A percentile compares a stretch with the other conserved stretches of the same genome.
These are phyloP conservation scores for Russula lepida DNA, from an alignment of 768 basidiomycete species.

Conservation along the genomic window DNA sequence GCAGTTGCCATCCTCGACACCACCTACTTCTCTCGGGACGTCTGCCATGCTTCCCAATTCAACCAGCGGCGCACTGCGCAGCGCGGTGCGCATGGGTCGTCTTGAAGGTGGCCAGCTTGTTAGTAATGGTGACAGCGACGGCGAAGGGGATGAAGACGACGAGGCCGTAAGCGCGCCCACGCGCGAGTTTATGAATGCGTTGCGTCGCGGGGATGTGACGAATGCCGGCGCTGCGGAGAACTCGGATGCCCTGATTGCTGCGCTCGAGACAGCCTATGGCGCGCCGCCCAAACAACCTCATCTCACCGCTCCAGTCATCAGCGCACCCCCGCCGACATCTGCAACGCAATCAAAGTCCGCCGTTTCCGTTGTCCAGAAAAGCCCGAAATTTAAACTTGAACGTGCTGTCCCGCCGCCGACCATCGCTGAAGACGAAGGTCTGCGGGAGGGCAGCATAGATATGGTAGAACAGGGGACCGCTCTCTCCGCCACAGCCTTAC, in stretches of 20 bases:
- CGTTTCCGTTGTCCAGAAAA: background rate
- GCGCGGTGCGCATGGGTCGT: slow-evolving; percentile 27
- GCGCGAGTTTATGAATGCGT: slow-evolving; percentile 24
- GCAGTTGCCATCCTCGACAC: slow-evolving; percentile 16
- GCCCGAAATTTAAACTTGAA: slow-evolving; percentile 24
- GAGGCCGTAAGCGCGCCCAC: slow-evolving; percentile 22
- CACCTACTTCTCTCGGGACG: slow-evolving; percentile 27
- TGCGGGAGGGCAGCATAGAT: slow-evolving; percentile 10
- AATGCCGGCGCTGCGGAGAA: slow-evolving; percentile 26
- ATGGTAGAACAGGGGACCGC: slow-evolving; percentile 2
- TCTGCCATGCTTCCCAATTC: slow-evolving; percentile 28
- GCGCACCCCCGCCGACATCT: background rate
- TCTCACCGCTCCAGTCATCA: background rate
- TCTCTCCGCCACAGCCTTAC: background rate
- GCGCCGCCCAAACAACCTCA: background rate
- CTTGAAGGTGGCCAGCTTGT: slow-evolving; percentile 26
- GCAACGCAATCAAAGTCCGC: background rate
- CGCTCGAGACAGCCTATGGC: slow-evolving; percentile 16
- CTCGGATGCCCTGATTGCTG: slow-evolving; percentile 9
- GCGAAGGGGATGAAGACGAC: slow-evolving; percentile 18
- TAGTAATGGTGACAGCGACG: slow-evolving; percentile 27
- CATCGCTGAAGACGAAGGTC: background rate
- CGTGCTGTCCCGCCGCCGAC: slow-evolving; percentile 6
- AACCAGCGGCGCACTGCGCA: slow-evolving; percentile 20
- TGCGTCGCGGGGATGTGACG: slow-evolving; percentile 26